Percentiles rank a stretch among this genome's conserved stretches.
phyloP scores from a whole-genome alignment of 2,329 filamentous ascomycete genomes.

The Alternaria sp. region DNA sequence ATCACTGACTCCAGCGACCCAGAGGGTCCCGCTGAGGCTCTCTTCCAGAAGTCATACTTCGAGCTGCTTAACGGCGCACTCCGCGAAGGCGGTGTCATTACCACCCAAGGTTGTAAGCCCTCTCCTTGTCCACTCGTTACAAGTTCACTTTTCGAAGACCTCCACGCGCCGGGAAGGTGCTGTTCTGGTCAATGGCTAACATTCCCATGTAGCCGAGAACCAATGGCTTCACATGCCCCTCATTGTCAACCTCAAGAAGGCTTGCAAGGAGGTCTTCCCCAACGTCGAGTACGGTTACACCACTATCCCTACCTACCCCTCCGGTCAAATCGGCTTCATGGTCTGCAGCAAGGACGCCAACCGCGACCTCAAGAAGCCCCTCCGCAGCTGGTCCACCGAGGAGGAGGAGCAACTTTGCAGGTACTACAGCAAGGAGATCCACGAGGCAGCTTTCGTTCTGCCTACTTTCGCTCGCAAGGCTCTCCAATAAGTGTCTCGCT shows the following conservation, averaged over 20 bases:
- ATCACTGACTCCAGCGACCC: slow-evolving; percentile 99
- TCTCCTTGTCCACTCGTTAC: slow-evolving; percentile 55
- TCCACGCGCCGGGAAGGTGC: slow-evolving; percentile 27
- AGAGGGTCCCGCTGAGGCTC: slow-evolving; percentile 91
- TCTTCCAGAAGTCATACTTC: slow-evolving; percentile 99
- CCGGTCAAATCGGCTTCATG: slow-evolving; percentile 99
- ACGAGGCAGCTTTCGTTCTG: slow-evolving; percentile 91
- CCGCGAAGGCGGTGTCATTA: slow-evolving; percentile 95
- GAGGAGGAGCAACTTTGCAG: slow-evolving; percentile 92
- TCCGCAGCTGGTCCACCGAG: slow-evolving; percentile 81
- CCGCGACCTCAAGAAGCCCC: slow-evolving; percentile 82
- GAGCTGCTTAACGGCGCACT: slow-evolving; percentile 89
- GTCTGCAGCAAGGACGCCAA: slow-evolving; percentile 95
- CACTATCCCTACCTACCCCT: slow-evolving; percentile 98
- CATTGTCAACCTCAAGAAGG: slow-evolving; percentile 94
- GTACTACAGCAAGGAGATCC: slow-evolving; percentile 98
- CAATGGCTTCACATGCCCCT: slow-evolving; percentile 97
- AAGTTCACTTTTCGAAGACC: slow-evolving; percentile 21
- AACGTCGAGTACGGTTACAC: slow-evolving; percentile 98
- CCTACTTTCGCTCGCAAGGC: slow-evolving; percentile 91
- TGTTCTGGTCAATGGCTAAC: slow-evolving; percentile 35
- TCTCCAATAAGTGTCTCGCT: slow-evolving; percentile 52
- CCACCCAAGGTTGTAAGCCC: slow-evolving; percentile 99
- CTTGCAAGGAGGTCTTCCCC: slow-evolving; percentile 96
- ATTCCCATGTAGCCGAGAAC: slow-evolving; percentile 79